These are phyloP conservation scores for Zygoascus sp. DNA, from an alignment of 1,139 yeast species.

Conservation along the genomic window DNA sequence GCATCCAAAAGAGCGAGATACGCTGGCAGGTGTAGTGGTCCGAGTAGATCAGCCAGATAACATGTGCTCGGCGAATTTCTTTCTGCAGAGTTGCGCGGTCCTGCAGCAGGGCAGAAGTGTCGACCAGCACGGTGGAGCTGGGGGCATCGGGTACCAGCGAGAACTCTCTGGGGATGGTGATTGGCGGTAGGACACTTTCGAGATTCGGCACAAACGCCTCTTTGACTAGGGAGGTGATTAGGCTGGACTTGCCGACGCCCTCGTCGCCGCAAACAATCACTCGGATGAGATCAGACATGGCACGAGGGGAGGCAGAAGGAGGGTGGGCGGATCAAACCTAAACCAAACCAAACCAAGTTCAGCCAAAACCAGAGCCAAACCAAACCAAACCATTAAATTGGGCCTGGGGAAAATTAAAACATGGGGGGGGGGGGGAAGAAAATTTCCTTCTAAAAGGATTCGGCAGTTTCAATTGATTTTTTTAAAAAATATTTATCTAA, in stretches of 20 bases:
- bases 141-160: constrained; percentile 54
- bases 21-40: constrained; percentile 95
- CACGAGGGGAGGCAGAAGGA: neutral
- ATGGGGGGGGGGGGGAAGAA: no score
- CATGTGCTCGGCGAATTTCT: constrained; percentile 82
- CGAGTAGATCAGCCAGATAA: constrained; percentile 85
- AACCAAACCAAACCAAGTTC: no score
- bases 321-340: neutral
- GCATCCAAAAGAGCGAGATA: constrained; percentile 89
- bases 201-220: constrained; percentile 72
- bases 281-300: constrained; percentile 42
- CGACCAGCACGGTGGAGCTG: constrained; percentile 65
- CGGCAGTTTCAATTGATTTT: neutral
- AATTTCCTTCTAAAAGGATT: no score
- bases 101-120: constrained; percentile 58
- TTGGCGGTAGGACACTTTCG: constrained; percentile 75
- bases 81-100: constrained; percentile 58
- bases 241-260: constrained; percentile 45
- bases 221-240: constrained; percentile 74
- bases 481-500: neutral
- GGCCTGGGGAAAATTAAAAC: no score
- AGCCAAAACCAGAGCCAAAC: no score
- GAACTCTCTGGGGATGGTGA: constrained; percentile 69
- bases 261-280: constrained; percentile 97
- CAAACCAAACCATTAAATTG: no score